Conservation (phyloP, 495 filamentous ascomycete genomes). For the Penicillium pulvis region DNA sequence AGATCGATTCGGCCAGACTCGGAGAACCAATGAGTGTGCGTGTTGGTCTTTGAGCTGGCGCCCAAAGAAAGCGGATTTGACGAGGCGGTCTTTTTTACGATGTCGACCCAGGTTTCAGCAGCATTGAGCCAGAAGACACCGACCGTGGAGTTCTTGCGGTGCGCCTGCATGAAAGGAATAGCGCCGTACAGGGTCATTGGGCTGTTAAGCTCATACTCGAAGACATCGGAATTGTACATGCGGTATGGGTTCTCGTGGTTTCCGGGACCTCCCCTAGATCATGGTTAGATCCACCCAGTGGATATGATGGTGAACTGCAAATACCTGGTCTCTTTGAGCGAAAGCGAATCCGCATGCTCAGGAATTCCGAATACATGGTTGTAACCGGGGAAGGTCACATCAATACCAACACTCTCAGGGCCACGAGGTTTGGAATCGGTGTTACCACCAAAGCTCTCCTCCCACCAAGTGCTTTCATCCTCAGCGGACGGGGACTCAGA, state of each 20-base stretch:
- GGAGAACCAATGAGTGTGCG: constrained; percentile 95
- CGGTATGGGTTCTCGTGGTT: constrained; percentile 92
- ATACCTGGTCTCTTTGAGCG: constrained; percentile 82
- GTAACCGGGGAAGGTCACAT: constrained; percentile 90
- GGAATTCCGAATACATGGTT: constrained; percentile 94
- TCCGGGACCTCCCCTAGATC: constrained; percentile 68
- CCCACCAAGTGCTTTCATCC: constrained; percentile 95
- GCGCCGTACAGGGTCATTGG: constrained; percentile 98
- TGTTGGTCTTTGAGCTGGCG: constrained; percentile 65
- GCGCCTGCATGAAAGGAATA: constrained; percentile 97
- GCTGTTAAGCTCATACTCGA: constrained; percentile 94
- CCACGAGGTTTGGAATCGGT: constrained; percentile 90
- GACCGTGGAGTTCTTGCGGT: constrained; percentile 88
- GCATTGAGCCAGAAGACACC: constrained; percentile 99
- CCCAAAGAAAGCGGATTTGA: constrained; percentile 79
- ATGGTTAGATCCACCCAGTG: constrained; percentile 19
- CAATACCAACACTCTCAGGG: constrained; percentile 86
- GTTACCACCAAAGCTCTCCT: constrained; percentile 90
- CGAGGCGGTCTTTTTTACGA: constrained; percentile 76
- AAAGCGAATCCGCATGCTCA: constrained; percentile 85
- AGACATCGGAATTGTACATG: constrained; percentile 94
- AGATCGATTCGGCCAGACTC: constrained; percentile 87
- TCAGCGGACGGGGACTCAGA: constrained; percentile 48
- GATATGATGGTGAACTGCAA: neutral
- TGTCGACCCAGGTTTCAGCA: constrained; percentile 96